Evolutionary conservation across 2,329 filamentous ascomycete species (phyloP), one percentile per base, ranked within the genome.

Genomic region (Magnaporthales sp.): DNA sequence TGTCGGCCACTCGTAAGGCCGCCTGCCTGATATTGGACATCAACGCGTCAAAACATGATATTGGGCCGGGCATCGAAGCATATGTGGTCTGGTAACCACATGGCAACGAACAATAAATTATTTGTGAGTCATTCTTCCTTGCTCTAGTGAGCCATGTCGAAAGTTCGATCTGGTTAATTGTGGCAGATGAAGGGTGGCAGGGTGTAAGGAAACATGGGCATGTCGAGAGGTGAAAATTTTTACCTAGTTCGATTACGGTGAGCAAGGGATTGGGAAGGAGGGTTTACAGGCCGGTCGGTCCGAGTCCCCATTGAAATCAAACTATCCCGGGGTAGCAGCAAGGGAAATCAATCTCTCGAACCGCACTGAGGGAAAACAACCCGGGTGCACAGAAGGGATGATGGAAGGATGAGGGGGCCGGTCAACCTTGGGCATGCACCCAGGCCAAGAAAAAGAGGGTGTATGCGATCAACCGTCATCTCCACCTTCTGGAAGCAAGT

Each of bases 31-130:
- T 62, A 62, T 62, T 62, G 61, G 61, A 62, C 61, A 62, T 62
- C 61, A 62, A 62, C 61, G 61, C 61, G 31, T 62, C 61, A 62
- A 62, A 62, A 62, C 61, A 62, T 46, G 38, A 46, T 46, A 46
- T 46, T 46, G 38, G 38, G 38, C 38, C 38, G 38, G 38, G 38
- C 38, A 46, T 46, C 38, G 15, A 46, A 46, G 38, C 38, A 46
- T 46, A 46, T 46, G 38, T 46, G 38, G 38, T 46, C 38, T 46
- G 38, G 38, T 46, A n/a, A 46, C 38, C 38, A 46, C 38, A 46
- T 46, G 15, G 38, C 38, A 46, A 46, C 38, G 38, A 46, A n/a
- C 38, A 46, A n/a, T 46, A 46, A 13, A 13, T n/a, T 46, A 3
- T 46, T 38, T 7, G 38, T 46, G 38, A 46, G 38, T 46, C 38